Evolutionary conservation across 345 rosid species (phyloP).

Genomic region (Syzygium aqueum): DNA sequence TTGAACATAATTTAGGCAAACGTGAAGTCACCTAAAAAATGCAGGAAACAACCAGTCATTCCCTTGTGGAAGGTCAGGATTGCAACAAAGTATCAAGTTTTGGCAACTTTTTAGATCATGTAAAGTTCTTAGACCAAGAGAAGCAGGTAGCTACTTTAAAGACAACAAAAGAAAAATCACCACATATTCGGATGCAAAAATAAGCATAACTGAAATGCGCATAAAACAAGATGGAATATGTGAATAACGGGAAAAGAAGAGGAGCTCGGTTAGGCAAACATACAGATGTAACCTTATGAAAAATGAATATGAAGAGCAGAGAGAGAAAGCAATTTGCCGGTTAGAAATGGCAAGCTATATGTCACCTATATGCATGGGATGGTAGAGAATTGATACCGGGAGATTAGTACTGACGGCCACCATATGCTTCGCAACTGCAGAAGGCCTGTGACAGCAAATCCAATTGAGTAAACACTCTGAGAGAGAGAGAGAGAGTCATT

Average conservation of each 20-base stretch:
- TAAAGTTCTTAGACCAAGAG: background rate
- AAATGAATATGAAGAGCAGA: background rate
- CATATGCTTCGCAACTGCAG: constrained; percentile 98
- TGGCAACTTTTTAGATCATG: background rate
- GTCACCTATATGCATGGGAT: background rate
- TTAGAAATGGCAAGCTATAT: background rate
- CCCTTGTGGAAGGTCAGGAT: background rate
- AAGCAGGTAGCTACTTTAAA: background rate
- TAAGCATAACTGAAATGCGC: background rate
- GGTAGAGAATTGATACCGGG: constrained; percentile 30
- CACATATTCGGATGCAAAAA: background rate
- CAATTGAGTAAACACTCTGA: background rate
- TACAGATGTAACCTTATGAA: background rate
- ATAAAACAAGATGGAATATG: background rate
- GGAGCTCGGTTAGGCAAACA: background rate
- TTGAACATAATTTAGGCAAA: background rate
- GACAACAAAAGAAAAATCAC: background rate
- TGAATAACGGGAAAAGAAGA: background rate
- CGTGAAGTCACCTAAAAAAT: background rate
- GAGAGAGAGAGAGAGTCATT: background rate
- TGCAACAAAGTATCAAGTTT: background rate
- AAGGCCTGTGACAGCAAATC: constrained; percentile 35
- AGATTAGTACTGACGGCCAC: constrained; percentile 98
- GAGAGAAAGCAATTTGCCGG: background rate
- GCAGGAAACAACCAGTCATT: background rate